Evolutionary conservation across 208 protist genomes (phyloP), one percentile per base, ranked within the genome.

Genomic region (Spironucleus salmonicida): DNA sequence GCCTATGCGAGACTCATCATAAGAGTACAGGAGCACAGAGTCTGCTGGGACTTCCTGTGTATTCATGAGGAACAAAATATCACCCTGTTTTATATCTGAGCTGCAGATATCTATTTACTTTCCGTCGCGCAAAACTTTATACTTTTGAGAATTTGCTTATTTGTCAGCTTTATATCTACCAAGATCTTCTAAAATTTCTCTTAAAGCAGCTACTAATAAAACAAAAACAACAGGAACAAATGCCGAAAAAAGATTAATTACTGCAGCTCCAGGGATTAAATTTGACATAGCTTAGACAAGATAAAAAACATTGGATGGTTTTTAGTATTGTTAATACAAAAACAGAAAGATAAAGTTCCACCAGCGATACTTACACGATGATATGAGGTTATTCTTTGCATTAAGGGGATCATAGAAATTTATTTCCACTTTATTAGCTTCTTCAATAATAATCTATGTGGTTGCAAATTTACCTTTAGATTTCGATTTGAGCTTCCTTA

Each of bases 11-110:
- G 11, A 15, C 11, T 9, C 19, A 71, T 40, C 32, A 9, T 29
- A 15, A 38, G 38, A 27, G 4, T 71, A 35, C 34, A 71, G 64
- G 4, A 71, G 9, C 30, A 71, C 64, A 4, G 9, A 76, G 27
- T 77, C 76, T 23, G 79, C n/a, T 29, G 75, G 78, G 15, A 85
- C 91, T 58, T 93, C 89, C 69, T 94, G 85, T 58, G 94, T 88
- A 19, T 86, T 86, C 58, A 91, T 85, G 15, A 97, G 80, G 9
- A 90, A 53, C 15, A 97, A 85, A 1, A 97, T 69, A 75, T 96
- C 84, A 0, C 94, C 92, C 2, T 95, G 92, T 29, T 84, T 66
- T 40, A 98, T 89, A 71, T 93, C 84, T 0, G 84, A 81, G 11
- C 88, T 87, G n/a, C n/a, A n/a, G n/a, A n/a, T n/a, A n/a, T n/a